phyloP scores from a whole-genome alignment of 345 rosid genomes.

The Citrus trifoliata region DNA sequence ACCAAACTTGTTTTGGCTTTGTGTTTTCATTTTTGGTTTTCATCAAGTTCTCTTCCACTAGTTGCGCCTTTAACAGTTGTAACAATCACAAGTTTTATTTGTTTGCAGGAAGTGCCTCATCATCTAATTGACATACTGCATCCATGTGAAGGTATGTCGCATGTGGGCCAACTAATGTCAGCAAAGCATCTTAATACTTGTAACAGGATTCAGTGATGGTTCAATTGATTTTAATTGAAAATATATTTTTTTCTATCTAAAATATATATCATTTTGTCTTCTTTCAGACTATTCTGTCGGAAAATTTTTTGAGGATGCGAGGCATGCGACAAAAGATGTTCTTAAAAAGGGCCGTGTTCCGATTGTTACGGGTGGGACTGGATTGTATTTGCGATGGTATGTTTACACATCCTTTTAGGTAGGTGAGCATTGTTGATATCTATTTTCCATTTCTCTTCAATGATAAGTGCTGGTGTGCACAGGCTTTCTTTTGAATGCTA shows the following conservation, averaged over 20 bases:
- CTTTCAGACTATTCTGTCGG: constrained; percentile 88
- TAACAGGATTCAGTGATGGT: background rate
- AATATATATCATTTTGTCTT: background rate
- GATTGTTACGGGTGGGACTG: constrained; percentile 89
- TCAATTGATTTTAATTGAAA: background rate
- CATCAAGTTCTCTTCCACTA: background rate
- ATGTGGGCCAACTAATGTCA: constrained; percentile 4
- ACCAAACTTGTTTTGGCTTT: background rate
- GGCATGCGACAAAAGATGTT: constrained; percentile 67
- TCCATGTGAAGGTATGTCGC: constrained; percentile 71
- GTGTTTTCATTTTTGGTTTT: background rate
- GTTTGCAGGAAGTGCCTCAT: constrained; percentile 76
- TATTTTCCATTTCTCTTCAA: background rate
- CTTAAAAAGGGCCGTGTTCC: constrained; percentile 63
- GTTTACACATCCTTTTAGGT: constrained; percentile 10
- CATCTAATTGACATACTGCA: constrained; percentile 81
- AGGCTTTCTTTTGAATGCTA: background rate
- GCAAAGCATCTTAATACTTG: constrained; percentile 1
- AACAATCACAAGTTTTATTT: background rate
- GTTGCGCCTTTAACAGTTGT: background rate
- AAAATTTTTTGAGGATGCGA: constrained; percentile 64
- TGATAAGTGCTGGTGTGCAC: background rate
- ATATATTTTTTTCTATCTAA: background rate
- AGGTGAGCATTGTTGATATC: constrained; percentile 14
- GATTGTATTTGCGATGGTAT: constrained; percentile 91